Evolutionary conservation across 2,329 filamentous ascomycete species (phyloP), one percentile per base, ranked within the genome.

Genomic region (Pseudocercospora macadamiae): DNA sequence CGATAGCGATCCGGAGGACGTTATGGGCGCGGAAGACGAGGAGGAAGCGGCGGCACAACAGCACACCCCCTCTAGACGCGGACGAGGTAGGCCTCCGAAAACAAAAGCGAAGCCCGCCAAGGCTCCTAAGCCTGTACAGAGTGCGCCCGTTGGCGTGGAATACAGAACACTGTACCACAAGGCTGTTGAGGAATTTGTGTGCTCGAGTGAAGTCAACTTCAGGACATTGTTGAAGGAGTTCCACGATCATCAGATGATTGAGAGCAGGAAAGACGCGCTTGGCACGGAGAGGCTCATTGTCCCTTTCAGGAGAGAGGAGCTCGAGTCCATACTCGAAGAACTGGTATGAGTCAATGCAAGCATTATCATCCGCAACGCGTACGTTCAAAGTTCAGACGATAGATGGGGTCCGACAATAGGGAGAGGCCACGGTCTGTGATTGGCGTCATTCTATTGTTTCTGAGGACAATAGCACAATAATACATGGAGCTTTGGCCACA

Each of bases 181-280:
- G 78, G 93, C 95, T 2, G 89, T 93, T 4, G 93, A 97, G 76
- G 92, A 96, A 71, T 97, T 99, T 74, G 95, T 99, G 51, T 97
- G 93, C 74, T 95, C 90, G 67, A 96, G 90, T 60, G 95, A 97
- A 77, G 92, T 97, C 84, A 92, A 91, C 62, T 97, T 97, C 78
- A 84, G 95, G 61, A 96, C 93, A 23, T 74, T 99, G 71, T 76
- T 99, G 63, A 97, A 97, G 77, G 95, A 99, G 83, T 95, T 99
- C 74, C 91, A 97, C 72, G 95, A 99, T 70, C 95, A 99, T 78
- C 91, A 97, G 71, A 97, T 99, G 86, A 89, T 99, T 63, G 91
- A 91, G 55, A 96, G 90, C 62, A 86, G 87, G 62, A 93, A 93
- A 71, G 93, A 99, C 73, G 83, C 85, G 0, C 80, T 93, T 57